phyloP scores from a whole-genome alignment of 192 early-diverging fungal genomes.

The Coemansia sp. region DNA sequence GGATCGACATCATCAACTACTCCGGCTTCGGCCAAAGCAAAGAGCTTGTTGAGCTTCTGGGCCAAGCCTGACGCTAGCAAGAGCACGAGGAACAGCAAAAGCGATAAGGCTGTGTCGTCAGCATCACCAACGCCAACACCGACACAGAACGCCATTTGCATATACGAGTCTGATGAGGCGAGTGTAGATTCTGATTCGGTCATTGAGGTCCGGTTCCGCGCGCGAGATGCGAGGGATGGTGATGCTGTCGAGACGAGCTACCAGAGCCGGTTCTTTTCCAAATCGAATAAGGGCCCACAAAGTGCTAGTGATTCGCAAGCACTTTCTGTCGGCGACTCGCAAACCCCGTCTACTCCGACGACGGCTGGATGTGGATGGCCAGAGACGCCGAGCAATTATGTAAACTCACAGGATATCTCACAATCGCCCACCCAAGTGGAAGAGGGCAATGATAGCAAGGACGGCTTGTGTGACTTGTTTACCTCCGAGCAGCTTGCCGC shows the following conservation, averaged over 20 bases:
- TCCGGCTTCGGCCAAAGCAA: conserved; percentile 3
- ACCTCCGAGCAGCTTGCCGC: background rate
- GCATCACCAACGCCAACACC: background rate
- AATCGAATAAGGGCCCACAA: background rate
- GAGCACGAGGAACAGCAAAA: no score
- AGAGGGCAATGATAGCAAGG: background rate
- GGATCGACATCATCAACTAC: background rate
- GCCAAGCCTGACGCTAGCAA: conserved; percentile 6
- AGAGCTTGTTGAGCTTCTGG: conserved; percentile 22
- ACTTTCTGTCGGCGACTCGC: background rate
- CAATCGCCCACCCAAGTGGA: background rate
- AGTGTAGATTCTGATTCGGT: background rate
- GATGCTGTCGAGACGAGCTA: conserved; percentile 12
- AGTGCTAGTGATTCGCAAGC: background rate
- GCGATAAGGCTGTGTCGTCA: background rate
- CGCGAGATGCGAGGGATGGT: conserved; percentile 2
- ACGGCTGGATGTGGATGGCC: background rate
- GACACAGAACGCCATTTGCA: background rate
- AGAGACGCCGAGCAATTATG: background rate
- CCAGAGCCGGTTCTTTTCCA: conserved; percentile 35
- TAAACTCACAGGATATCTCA: background rate
- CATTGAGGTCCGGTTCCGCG: conserved; percentile 26
- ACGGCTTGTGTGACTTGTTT: background rate
- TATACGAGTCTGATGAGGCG: background rate
- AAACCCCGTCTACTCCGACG: no score